phyloP scores from a whole-genome alignment of 805 yeast genomes.

The Ogataea trehaloabstinens region DNA sequence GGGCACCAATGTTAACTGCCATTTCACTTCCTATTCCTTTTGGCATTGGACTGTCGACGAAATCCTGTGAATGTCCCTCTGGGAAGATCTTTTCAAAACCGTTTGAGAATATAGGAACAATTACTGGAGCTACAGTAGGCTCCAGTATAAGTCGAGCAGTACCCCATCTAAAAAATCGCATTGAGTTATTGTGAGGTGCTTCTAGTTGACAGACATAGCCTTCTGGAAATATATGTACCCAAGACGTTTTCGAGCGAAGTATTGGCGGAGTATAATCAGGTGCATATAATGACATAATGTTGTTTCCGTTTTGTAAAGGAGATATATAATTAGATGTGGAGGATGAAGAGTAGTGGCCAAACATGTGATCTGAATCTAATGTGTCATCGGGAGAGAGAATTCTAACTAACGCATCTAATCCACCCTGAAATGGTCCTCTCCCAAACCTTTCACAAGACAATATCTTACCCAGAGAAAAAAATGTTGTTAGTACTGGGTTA shows the following conservation, averaged over 20 bases:
- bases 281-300: conserved; percentile 25
- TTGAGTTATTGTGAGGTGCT: conserved; percentile 77
- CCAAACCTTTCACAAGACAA: conserved; percentile 86
- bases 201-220: conserved; percentile 85
- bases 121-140: conserved; percentile 76
- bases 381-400: conserved; percentile 78
- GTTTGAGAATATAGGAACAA: conserved; percentile 79
- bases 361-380: conserved; percentile 42
- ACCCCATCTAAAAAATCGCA: conserved; percentile 97
- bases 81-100: conserved; percentile 90
- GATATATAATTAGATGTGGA: not conserved
- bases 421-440: conserved; percentile 87
- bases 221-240: conserved; percentile 96
- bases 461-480: conserved; percentile 88
- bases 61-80: conserved; percentile 58
- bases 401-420: conserved; percentile 82
- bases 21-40: conserved; percentile 65
- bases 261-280: conserved; percentile 51
- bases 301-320: conserved; percentile 5
- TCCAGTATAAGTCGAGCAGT: conserved; percentile 81
- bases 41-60: conserved; percentile 60
- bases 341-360: conserved; percentile 4
- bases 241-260: conserved; percentile 62
- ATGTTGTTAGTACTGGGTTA: conserved; percentile 45
- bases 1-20: conserved; percentile 68